Conservation (phyloP, 148 eudicot species). For the Agrostemma githago region DNA sequence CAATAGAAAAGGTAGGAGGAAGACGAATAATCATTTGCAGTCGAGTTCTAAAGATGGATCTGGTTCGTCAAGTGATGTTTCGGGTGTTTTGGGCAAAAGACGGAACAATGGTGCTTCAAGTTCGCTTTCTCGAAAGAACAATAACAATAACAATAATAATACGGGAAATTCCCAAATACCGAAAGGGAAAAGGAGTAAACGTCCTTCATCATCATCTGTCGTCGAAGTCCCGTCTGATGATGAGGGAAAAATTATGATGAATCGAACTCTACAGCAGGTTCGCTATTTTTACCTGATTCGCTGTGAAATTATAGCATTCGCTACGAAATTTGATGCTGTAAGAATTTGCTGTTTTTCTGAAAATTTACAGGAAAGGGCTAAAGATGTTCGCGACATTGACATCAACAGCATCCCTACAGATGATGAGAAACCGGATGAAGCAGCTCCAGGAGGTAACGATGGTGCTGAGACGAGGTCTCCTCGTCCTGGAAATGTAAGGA, state of each 20-base stretch:
- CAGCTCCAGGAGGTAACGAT: slow-evolving; percentile 27
- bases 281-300: too few relatives aligned
- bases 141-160: too few relatives aligned
- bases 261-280: background rate
- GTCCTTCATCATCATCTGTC: background rate
- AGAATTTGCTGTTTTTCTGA: background rate
- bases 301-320: too few relatives aligned
- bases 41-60: slow-evolving; percentile 28
- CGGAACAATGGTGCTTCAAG: slow-evolving; percentile 8
- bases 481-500: slow-evolving; percentile 9
- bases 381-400: slow-evolving; percentile 30
- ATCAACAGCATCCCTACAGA: slow-evolving; percentile 31
- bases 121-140: too few relatives aligned
- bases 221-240: slow-evolving; percentile 19
- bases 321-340: too few relatives aligned
- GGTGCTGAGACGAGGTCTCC: slow-evolving; percentile 34
- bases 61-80: slow-evolving; percentile 25
- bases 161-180: background rate
- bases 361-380: slow-evolving; percentile 13
- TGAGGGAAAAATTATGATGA: slow-evolving; percentile 18
- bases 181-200: background rate
- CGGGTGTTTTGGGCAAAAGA: slow-evolving; percentile 19
- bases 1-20: too few relatives aligned
- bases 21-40: background rate
- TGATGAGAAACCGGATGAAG: slow-evolving; percentile 26